Conservation (phyloP, 2,329 filamentous ascomycete genomes). For the Aspergillus sp. region DNA sequence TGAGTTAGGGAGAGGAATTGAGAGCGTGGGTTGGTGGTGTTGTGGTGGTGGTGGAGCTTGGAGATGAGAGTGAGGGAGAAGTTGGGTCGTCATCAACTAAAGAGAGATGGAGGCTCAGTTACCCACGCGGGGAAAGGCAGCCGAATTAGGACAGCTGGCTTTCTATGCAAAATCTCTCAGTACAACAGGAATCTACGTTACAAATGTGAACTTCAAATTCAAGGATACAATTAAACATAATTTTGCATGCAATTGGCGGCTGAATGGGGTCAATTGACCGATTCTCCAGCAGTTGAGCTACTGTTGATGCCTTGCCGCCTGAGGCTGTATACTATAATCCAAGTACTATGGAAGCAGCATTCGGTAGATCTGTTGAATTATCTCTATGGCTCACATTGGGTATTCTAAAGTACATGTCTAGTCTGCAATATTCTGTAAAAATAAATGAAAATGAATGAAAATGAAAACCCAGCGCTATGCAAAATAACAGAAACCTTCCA, state of each 20-base stretch:
- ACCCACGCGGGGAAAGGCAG: conserved; percentile 8
- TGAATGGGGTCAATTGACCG: not conserved
- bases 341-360: not conserved
- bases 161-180: not conserved
- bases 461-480: not conserved
- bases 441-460: too few relatives aligned
- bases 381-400: not conserved
- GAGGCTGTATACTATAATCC: not conserved
- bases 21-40: not conserved
- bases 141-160: conserved; percentile 2
- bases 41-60: conserved; percentile 6
- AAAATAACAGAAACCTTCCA: too few relatives aligned
- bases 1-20: not conserved
- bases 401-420: not conserved
- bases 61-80: not conserved
- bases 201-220: not conserved
- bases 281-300: conserved; percentile 8
- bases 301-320: conserved; percentile 1
- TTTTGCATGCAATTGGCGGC: not conserved
- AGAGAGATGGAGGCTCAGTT: not conserved
- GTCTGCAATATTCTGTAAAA: too few relatives aligned
- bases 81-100: conserved; percentile 6
- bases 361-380: not conserved
- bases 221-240: not conserved
- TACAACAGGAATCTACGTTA: not conserved